A percentile compares a stretch with the other conserved stretches of the same genome.
These are phyloP conservation scores for Mediolabrus comicus DNA, from an alignment of 108 stramenopile species.

Conservation along the genomic window DNA sequence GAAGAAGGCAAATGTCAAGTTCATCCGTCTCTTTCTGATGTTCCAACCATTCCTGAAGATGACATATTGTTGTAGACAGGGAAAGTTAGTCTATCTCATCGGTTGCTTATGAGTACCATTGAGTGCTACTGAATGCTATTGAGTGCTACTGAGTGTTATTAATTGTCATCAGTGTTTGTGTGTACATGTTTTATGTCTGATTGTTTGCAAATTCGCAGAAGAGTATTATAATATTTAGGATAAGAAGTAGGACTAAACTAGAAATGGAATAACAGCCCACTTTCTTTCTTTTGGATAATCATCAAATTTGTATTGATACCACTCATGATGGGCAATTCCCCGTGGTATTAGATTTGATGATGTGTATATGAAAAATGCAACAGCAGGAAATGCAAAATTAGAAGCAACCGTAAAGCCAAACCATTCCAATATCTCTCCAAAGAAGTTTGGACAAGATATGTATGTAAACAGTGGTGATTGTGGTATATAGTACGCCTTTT, in stretches of 20 bases:
- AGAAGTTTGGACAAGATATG: conserved; percentile 81
- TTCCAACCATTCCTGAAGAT: neutral
- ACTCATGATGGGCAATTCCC: conserved; percentile 77
- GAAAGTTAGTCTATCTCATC: too few species aligned
- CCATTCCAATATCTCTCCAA: conserved; percentile 92
- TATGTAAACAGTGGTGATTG: conserved; percentile 68
- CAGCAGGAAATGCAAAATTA: conserved; percentile 35
- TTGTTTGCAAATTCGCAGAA: neutral
- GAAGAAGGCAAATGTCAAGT: conserved; percentile 2
- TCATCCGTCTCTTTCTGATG: conserved; percentile 18
- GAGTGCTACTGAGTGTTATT: neutral
- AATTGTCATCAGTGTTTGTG: neutral
- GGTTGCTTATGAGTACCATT: neutral
- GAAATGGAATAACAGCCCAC: conserved; percentile 76
- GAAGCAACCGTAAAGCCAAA: conserved; percentile 73
- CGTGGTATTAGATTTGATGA: conserved; percentile 81
- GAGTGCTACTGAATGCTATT: neutral
- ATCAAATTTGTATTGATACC: conserved; percentile 83
- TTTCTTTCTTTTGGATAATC: conserved; percentile 69
- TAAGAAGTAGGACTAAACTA: conserved; percentile 45
- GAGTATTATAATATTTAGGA: neutral
- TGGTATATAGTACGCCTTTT: conserved; percentile 61
- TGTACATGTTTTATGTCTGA: neutral
- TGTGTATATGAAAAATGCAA: conserved; percentile 75
- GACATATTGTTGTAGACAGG: neutral